Evolutionary conservation across 805 yeast genomes (phyloP), one percentile per base, ranked within the genome.

Genomic region (Saturnispora hagleri): DNA sequence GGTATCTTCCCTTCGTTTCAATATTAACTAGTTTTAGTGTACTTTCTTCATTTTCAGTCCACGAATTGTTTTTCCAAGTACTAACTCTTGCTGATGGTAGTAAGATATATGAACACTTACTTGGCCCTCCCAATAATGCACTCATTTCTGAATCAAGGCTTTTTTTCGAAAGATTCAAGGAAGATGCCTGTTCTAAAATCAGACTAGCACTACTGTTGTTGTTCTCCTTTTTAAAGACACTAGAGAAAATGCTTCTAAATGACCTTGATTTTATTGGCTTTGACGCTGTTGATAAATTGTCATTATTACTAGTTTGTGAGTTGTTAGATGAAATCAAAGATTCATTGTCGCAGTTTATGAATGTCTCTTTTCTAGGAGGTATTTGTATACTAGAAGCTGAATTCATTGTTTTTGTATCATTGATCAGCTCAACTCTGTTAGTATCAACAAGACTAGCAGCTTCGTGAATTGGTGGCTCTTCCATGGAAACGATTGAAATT

Each of bases 51-150:
- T 52, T 43, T 15, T 53, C 57, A 2, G 63, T 47, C 72, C 73
- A 68, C n/a, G 51, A 51, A n/a, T 54, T 46, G 12, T 43, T 43
- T 12, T 17, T 38, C 70, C 71, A 67, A 42, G 50, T 53, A 6
- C 66, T 62, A 33, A 60, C 52, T 42, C 58, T 58, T 2, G 64
- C 62, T 20, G 56, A 53, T 44, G 62, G 62, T 26, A 59, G 47
- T 4, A 17, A 9, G 8, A 33, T 47, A 6, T 50, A 34, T 2
- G 33, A 41, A 10, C 22, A 20, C 15, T 44, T 44, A 8, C 5
- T 33, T 33, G 27, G 28, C 12, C 10, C 22, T 10, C 17, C 24
- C 8, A 33, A 20, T 17, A 34, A 22, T 3, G 13, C 4, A 12
- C 20, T 9, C 5, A 35, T 9, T 13, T n/a, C 31, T 22, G 15